Evolutionary conservation across 371 early-diverging fungal species (phyloP).

Genomic region (Apophysomyces sp.): DNA sequence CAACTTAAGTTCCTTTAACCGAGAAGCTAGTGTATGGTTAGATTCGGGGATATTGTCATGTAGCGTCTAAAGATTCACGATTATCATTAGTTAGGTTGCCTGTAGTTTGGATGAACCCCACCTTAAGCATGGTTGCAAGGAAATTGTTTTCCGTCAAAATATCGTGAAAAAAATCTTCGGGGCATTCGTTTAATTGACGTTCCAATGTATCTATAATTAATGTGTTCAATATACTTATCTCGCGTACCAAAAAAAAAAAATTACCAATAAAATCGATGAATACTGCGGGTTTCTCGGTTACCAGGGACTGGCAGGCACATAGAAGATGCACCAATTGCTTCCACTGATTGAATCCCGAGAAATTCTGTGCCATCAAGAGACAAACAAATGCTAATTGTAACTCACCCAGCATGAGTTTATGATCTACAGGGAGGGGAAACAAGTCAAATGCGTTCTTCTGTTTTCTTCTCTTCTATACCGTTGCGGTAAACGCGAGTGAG

Average conservation of each 20-base stretch:
- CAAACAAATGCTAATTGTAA: slow-evolving; percentile 80
- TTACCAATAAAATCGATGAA: slow-evolving; percentile 65
- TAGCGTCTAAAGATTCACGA: slow-evolving; percentile 19
- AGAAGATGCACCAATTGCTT: slow-evolving; percentile 76
- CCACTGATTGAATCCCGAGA: slow-evolving; percentile 89
- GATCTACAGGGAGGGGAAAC: slow-evolving; percentile 19
- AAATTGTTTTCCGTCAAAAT: slow-evolving; percentile 75
- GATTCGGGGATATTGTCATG: slow-evolving; percentile 32
- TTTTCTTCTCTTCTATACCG: slow-evolving; percentile 29
- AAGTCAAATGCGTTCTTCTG: not conserved
- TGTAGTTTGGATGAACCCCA: slow-evolving; percentile 13
- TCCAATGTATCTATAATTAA: slow-evolving; percentile 45
- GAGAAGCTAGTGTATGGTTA: slow-evolving; percentile 18
- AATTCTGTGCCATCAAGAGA: slow-evolving; percentile 83
- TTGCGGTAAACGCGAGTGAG: slow-evolving; percentile 42
- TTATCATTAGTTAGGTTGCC: not conserved
- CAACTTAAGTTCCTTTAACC: slow-evolving; percentile 32
- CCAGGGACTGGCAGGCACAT: slow-evolving; percentile 62
- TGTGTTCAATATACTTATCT: not conserved
- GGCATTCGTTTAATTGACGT: slow-evolving; percentile 75
- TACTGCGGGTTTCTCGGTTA: slow-evolving; percentile 40
- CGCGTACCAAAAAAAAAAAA: not conserved
- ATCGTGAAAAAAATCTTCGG: slow-evolving; percentile 78
- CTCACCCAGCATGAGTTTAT: slow-evolving; percentile 68
- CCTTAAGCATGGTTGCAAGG: slow-evolving; percentile 53